Evolutionary conservation across 257 asterid genomes (phyloP).

Genomic region (Lycium barbarum): DNA sequence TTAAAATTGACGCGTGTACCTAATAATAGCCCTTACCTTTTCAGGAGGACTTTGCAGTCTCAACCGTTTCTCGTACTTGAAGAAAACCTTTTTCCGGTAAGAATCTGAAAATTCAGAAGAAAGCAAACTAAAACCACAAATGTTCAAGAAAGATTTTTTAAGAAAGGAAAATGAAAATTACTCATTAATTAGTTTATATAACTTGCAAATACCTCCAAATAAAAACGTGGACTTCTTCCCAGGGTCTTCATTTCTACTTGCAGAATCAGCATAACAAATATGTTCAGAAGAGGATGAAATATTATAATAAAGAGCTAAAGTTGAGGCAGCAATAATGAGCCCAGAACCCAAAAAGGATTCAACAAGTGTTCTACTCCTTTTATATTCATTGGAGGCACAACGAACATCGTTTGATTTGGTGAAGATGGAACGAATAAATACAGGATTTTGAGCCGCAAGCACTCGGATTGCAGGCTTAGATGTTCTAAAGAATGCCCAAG

Average conservation of each 20-base stretch:
- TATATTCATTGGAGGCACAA: slow-evolving; percentile 32
- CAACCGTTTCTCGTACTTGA: slow-evolving; percentile 93
- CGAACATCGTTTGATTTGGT: slow-evolving; percentile 35
- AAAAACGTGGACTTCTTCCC: slow-evolving; percentile 54
- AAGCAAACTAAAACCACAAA: neutral
- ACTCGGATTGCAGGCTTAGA: slow-evolving; percentile 39
- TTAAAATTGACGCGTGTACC: neutral
- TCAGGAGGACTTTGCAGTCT: slow-evolving; percentile 88
- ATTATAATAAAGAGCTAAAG: slow-evolving; percentile 50
- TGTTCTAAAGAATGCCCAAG: slow-evolving; percentile 56
- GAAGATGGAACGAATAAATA: slow-evolving; percentile 39
- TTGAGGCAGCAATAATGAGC: slow-evolving; percentile 50
- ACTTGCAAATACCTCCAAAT: slow-evolving; percentile 56
- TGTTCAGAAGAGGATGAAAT: slow-evolving; percentile 37
- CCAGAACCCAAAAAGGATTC: slow-evolving; percentile 52
- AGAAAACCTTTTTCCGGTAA: slow-evolving; percentile 84
- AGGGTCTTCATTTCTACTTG: slow-evolving; percentile 40
- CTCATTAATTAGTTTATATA: neutral
- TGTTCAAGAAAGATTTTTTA: neutral
- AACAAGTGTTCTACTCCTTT: slow-evolving; percentile 31
- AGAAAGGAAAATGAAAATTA: neutral
- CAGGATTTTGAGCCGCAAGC: slow-evolving; percentile 39
- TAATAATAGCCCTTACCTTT: slow-evolving; percentile 53
- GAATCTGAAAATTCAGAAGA: slow-evolving; percentile 58
- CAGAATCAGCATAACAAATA: slow-evolving; percentile 73